Conservation (phyloP, 257 asterid genomes). For the Leonotis leonurus region DNA sequence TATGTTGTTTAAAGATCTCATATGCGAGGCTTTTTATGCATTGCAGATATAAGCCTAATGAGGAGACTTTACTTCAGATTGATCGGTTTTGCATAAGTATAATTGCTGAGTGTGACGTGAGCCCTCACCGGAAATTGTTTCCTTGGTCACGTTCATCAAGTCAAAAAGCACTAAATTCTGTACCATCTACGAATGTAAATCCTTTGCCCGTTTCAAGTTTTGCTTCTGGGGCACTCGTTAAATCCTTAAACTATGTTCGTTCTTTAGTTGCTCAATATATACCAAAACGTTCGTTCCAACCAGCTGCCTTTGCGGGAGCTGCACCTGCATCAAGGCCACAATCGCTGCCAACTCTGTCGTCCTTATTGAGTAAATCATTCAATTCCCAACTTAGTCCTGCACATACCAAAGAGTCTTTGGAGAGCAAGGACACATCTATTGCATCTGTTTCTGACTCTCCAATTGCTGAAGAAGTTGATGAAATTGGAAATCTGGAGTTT, state of each 20-base stretch:
- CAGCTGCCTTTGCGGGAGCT: slow-evolving; percentile 97
- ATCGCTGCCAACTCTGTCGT: slow-evolving; percentile 78
- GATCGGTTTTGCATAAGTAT: slow-evolving; percentile 89
- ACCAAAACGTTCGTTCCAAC: slow-evolving; percentile 90
- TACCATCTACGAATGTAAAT: slow-evolving; percentile 46
- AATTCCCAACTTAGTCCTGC: slow-evolving; percentile 83
- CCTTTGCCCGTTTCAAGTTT: slow-evolving; percentile 85
- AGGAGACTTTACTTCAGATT: slow-evolving; percentile 86
- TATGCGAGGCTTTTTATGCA: slow-evolving; percentile 5
- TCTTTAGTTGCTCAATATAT: slow-evolving; percentile 86
- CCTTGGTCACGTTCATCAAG: slow-evolving; percentile 66
- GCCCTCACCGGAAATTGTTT: slow-evolving; percentile 62
- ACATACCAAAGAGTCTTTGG: slow-evolving; percentile 68
- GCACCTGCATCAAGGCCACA: slow-evolving; percentile 70
- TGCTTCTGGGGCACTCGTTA: slow-evolving; percentile 87
- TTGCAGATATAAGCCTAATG: slow-evolving; percentile 96
- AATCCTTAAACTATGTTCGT: slow-evolving; percentile 87
- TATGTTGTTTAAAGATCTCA: slow-evolving; percentile 17
- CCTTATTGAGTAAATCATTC: slow-evolving; percentile 88
- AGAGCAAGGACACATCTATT: slow-evolving; percentile 71
- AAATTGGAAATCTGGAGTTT: slow-evolving; percentile 62
- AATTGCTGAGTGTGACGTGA: slow-evolving; percentile 77
- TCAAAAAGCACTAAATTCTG: slow-evolving; percentile 47
- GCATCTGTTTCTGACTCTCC: slow-evolving; percentile 65
- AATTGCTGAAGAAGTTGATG: slow-evolving; percentile 78